phyloP scores from a whole-genome alignment of 306 rosid species.

The Dryas drummondii region DNA sequence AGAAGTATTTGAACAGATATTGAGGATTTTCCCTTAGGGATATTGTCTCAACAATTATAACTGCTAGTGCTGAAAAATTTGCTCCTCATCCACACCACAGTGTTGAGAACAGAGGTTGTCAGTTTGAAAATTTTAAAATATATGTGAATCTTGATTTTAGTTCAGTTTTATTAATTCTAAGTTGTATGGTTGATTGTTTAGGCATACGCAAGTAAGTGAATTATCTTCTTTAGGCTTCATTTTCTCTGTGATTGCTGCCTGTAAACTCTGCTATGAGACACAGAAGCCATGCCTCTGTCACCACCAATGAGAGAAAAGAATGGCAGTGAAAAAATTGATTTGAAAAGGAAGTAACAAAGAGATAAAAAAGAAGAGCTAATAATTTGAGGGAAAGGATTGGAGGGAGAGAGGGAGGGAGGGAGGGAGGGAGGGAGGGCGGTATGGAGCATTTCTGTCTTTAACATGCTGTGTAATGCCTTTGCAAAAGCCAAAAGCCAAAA shows the following conservation, averaged over 20 bases:
- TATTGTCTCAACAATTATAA: neutral
- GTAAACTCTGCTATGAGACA: constrained; percentile 27
- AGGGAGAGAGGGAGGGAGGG: neutral
- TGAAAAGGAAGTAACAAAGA: constrained; percentile 28
- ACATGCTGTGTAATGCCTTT: constrained; percentile 33
- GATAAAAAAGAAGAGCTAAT: constrained; percentile 14
- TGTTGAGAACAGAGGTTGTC: neutral
- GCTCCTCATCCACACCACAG: neutral
- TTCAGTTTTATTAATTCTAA: neutral
- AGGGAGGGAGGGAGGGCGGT: constrained; percentile 15
- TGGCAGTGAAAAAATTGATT: constrained; percentile 27
- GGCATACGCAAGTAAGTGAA: neutral
- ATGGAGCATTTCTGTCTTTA: constrained; percentile 65
- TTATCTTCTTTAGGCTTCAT: neutral
- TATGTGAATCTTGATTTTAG: neutral
- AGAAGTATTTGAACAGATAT: constrained; percentile 13
- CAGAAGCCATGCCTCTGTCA: constrained; percentile 32
- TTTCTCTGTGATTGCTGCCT: constrained; percentile 21
- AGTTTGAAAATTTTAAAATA: neutral
- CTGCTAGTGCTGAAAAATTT: neutral
- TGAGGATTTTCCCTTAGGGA: constrained; percentile 5
- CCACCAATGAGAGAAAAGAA: constrained; percentile 28
- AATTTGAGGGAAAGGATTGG: constrained; percentile 12
- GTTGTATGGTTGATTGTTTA: neutral
- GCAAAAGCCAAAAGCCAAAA: constrained; percentile 19